Evolutionary conservation across 148 eudicot species (phyloP), one percentile per base, ranked within the genome.

Genomic region (Diospyros kaki): DNA sequence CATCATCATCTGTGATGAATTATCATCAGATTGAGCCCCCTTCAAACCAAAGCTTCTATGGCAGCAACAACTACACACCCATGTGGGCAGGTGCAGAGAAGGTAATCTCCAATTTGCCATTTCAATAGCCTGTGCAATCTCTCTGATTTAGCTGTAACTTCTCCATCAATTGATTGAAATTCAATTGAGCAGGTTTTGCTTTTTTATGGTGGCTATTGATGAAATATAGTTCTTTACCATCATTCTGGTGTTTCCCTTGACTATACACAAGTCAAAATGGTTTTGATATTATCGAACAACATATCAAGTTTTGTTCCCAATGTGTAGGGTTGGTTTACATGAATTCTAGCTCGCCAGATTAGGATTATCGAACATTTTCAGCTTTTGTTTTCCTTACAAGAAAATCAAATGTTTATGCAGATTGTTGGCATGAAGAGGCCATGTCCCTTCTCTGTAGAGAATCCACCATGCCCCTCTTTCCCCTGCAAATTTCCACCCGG

Each of bases 21-120:
- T 84, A 81, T 60, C 83, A 79, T 52, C 83, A 79, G 79, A 83
- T 86, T 78, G 98, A 91, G 93, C 93, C 88, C 92, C 93, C 98
- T 91, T 92, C 97, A 85, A 92, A 81, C 95, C 95, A 92, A 91
- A 89, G 73, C 59, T 75, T 64, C 74, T 77, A 70, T 76, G 64
- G 71, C 67, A 59, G 71, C 67, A 83, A 70, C 78, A 84, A 76
- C 71, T 83, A 68, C 79, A 58, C 79, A 59, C 77, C 87, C 9
- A 64, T 75, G 44, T 81, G 86, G 91, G 82, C 84, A 38, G 91
- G 82, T 53, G 88, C 87, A 52, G 89, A 85, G 48, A 88, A 83
- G 91, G 94, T 91, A 81, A 13, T 10, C 54, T 75, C 18, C 77
- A 13, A 50, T 38, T 2, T 73, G 4, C 45, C 10, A 70, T 8